Conservation (phyloP, 495 filamentous ascomycete genomes). For the Penicillium paxilli region DNA sequence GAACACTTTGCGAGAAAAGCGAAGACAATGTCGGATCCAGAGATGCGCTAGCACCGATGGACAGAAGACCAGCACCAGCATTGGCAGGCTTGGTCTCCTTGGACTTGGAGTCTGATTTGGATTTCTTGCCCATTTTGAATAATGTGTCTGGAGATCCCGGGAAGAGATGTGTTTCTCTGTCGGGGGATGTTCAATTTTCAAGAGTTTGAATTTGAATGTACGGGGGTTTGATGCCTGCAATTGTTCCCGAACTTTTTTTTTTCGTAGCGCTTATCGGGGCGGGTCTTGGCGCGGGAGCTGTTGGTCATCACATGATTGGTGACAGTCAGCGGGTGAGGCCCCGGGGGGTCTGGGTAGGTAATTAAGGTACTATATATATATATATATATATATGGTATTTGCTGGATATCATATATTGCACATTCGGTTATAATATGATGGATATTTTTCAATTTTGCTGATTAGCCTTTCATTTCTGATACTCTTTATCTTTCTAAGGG, state of each 20-base stretch:
- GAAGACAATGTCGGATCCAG: slow-evolving; percentile 77
- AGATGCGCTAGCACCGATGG: slow-evolving; percentile 39
- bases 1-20: slow-evolving; percentile 79
- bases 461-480: no score
- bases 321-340: no score
- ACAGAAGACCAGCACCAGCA: slow-evolving; percentile 28
- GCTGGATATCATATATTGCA: no score
- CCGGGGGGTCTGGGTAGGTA: neutral
- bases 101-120: slow-evolving; percentile 35
- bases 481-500: no score
- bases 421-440: no score
- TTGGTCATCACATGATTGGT: slow-evolving; percentile 23
- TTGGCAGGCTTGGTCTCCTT: slow-evolving; percentile 17
- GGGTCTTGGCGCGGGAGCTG: slow-evolving; percentile 28
- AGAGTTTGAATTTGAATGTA: slow-evolving; percentile 11
- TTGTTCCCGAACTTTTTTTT: slow-evolving; percentile 33
- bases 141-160: neutral
- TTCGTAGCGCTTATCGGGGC: slow-evolving; percentile 21
- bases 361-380: no score
- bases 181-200: slow-evolving; percentile 1
- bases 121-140: slow-evolving; percentile 44
- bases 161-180: neutral
- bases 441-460: no score
- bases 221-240: neutral
- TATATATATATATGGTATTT: neutral